Evolutionary conservation across 257 asterid species (phyloP).

Genomic region (Linaria vulgaris): DNA sequence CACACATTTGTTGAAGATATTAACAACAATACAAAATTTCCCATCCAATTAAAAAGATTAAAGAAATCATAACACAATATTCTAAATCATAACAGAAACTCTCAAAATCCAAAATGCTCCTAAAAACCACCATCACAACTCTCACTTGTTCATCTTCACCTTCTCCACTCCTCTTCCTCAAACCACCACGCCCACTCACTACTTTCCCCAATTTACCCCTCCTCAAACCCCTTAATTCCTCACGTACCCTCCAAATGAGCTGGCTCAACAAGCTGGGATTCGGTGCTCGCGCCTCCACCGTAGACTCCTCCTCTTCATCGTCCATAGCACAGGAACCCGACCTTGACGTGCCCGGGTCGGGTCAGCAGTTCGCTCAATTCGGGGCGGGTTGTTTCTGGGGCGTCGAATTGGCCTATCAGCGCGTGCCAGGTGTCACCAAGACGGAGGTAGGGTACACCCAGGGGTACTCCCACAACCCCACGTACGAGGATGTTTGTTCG

Average conservation of each 20-base stretch:
- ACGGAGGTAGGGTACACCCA: conserved; percentile 90
- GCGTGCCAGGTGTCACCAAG: conserved; percentile 77
- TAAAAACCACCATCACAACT: conserved; percentile 39
- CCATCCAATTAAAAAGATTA: no score
- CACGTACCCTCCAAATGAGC: conserved; percentile 46
- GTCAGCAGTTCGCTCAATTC: conserved; percentile 80
- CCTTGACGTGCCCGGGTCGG: conserved; percentile 69
- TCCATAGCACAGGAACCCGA: conserved; percentile 76
- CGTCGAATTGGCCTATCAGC: conserved; percentile 83
- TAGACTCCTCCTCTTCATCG: conserved; percentile 53
- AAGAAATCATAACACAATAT: no score
- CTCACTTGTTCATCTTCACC: conserved; percentile 26
- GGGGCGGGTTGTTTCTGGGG: conserved; percentile 99
- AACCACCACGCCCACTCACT: conserved; percentile 25
- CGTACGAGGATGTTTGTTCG: conserved; percentile 75
- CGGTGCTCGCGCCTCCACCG: conserved; percentile 56
- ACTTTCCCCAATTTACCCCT: conserved; percentile 36
- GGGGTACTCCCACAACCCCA: conserved; percentile 66
- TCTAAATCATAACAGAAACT: no score
- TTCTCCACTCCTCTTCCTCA: conserved; percentile 39
- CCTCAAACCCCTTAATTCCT: conserved; percentile 31
- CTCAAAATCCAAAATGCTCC: conserved; percentile 38
- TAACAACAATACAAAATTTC: no score
- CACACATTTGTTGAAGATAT: no score
- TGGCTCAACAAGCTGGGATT: conserved; percentile 80